These are phyloP conservation scores for Petunia hybrid DNA, from an alignment of 305 asterid genomes.

Conservation along the genomic window DNA sequence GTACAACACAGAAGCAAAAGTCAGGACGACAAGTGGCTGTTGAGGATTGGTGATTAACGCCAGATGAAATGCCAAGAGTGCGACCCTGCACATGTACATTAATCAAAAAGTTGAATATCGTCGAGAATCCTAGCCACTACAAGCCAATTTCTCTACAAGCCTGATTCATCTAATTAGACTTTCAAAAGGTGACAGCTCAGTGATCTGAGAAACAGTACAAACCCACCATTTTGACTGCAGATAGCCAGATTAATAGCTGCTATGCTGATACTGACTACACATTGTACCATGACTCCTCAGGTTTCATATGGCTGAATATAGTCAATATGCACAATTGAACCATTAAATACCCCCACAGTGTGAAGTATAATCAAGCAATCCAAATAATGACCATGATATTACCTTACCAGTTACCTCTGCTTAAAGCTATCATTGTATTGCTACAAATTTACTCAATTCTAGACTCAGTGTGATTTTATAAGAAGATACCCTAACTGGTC, in stretches of 20 bases:
- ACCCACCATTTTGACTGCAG: slow-evolving; percentile 12
- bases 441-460: too few relatives aligned
- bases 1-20: slow-evolving; percentile 83
- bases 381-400: background rate
- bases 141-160: slow-evolving; percentile 28
- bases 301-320: background rate
- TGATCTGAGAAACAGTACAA: background rate
- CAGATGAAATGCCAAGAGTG: slow-evolving; percentile 75
- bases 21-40: slow-evolving; percentile 64
- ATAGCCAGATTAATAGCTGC: background rate
- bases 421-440: background rate
- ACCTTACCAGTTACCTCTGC: background rate
- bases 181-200: background rate
- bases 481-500: too few relatives aligned
- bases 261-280: slow-evolving; percentile 4
- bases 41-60: slow-evolving; percentile 70
- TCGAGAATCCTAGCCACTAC: slow-evolving; percentile 9
- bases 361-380: background rate
- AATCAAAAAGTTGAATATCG: background rate
- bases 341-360: background rate
- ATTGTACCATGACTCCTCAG: background rate
- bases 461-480: too few relatives aligned
- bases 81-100: slow-evolving; percentile 66
- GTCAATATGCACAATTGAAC: slow-evolving; percentile 10
- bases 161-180: background rate